Percentiles rank a stretch among this genome's conserved stretches.
These are phyloP conservation scores for Penicillium robsamsonii DNA, from an alignment of 495 filamentous ascomycete species.

Conservation along the genomic window DNA sequence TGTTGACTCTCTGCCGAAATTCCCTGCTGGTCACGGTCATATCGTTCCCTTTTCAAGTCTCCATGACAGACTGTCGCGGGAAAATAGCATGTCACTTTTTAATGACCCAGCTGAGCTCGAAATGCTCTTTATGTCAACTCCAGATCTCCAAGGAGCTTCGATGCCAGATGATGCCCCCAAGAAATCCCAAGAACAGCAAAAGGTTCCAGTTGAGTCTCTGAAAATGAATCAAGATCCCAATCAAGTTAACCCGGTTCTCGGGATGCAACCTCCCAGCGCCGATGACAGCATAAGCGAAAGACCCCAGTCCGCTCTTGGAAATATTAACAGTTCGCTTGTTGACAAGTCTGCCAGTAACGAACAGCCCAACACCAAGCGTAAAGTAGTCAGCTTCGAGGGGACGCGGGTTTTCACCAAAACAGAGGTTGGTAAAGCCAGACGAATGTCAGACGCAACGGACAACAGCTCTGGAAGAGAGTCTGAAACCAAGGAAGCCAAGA, in stretches of 20 bases:
- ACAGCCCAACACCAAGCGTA: slow-evolving; percentile 15
- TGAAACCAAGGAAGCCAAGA: slow-evolving; percentile 19
- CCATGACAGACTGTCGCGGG: slow-evolving; percentile 15
- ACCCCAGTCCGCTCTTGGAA: neutral
- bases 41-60: slow-evolving; percentile 35
- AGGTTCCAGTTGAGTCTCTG: neutral
- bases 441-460: slow-evolving; percentile 8
- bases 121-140: slow-evolving; percentile 31
- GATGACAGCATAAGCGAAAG: neutral
- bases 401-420: neutral
- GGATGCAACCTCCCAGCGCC: neutral
- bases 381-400: slow-evolving; percentile 32
- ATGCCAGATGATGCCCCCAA: slow-evolving; percentile 1
- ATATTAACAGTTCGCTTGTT: neutral
- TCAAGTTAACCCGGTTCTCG: neutral
- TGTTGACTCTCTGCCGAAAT: slow-evolving; percentile 2
- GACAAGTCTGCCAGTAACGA: slow-evolving; percentile 2
- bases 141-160: neutral
- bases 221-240: neutral
- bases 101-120: slow-evolving; percentile 32
- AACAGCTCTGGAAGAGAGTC: slow-evolving; percentile 7
- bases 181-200: neutral
- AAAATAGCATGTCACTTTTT: slow-evolving; percentile 13
- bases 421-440: slow-evolving; percentile 8
- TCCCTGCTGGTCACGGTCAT: neutral